phyloP scores from a whole-genome alignment of 2,329 filamentous ascomycete genomes.

The Pezizomycotina sp. region DNA sequence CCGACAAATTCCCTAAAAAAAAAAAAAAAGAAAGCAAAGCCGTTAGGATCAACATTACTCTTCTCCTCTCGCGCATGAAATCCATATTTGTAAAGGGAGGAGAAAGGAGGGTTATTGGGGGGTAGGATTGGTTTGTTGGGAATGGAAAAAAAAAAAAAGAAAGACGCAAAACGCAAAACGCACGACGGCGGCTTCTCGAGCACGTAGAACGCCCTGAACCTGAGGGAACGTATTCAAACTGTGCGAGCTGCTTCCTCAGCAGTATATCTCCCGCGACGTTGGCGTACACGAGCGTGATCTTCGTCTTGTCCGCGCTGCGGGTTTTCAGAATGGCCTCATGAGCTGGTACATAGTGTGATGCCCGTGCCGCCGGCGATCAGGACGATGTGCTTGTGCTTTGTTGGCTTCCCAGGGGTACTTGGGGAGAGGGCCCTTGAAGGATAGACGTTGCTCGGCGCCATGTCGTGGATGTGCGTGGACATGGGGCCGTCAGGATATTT shows the following conservation, averaged over 20 bases:
- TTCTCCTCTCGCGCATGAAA: too few relatives aligned
- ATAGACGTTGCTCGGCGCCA: slow-evolving; percentile 66
- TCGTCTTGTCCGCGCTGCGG: slow-evolving; percentile 77
- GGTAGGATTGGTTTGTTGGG: too few relatives aligned
- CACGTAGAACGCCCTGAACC: slow-evolving; percentile 89
- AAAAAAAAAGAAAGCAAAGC: too few relatives aligned
- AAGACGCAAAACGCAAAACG: too few relatives aligned
- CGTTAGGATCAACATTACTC: too few relatives aligned
- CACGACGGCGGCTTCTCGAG: slow-evolving; percentile 64
- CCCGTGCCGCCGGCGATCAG: slow-evolving; percentile 89
- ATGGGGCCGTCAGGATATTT: slow-evolving; percentile 79
- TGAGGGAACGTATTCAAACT: slow-evolving; percentile 88
- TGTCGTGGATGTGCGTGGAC: slow-evolving; percentile 71
- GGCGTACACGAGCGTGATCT: slow-evolving; percentile 87
- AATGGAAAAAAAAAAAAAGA: too few relatives aligned
- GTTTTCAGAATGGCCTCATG: slow-evolving; percentile 84
- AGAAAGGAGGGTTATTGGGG: too few relatives aligned
- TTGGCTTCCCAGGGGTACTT: slow-evolving; percentile 84
- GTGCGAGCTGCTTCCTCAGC: slow-evolving; percentile 69
- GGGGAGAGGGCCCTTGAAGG: slow-evolving; percentile 87
- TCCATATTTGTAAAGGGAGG: too few relatives aligned
- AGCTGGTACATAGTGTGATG: slow-evolving; percentile 99
- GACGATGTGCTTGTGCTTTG: slow-evolving; percentile 76
- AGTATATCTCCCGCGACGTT: slow-evolving; percentile 86
- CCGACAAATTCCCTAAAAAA: slow-evolving; percentile 45